Evolutionary conservation across 2,329 filamentous ascomycete species (phyloP).

Genomic region (Epichloe coenophiala): DNA sequence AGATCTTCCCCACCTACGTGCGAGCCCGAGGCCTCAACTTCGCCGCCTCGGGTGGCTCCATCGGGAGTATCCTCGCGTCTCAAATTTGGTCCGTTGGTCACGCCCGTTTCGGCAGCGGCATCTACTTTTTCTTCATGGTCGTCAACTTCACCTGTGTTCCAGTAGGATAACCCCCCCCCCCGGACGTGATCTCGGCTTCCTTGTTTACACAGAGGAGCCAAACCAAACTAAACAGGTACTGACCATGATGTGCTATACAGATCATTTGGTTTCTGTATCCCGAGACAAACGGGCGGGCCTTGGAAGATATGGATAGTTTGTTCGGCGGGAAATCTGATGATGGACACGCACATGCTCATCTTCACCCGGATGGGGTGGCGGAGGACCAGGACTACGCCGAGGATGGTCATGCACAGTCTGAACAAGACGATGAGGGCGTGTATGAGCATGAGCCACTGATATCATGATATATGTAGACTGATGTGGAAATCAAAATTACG

Average conservation of each 20-base stretch:
- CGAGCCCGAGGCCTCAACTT: constrained; percentile 43
- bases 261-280: constrained; percentile 30
- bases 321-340: constrained; percentile 18
- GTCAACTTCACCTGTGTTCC: constrained; percentile 5
- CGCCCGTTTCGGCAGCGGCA: constrained; percentile 32
- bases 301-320: constrained; percentile 32
- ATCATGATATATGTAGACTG: not conserved
- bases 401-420: not conserved
- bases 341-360: not conserved
- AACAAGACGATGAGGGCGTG: constrained; percentile 1
- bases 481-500: not conserved
- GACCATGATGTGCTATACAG: constrained; percentile 9
- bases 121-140: constrained; percentile 45
- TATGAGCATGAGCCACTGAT: constrained; percentile 6
- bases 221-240: not conserved
- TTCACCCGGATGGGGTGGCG: not conserved
- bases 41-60: constrained; percentile 38
- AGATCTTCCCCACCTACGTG: constrained; percentile 44
- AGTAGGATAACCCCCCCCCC: not conserved
- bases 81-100: constrained; percentile 44
- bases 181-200: too few relatives aligned
- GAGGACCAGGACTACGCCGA: not conserved
- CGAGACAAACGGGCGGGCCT: constrained; percentile 27
- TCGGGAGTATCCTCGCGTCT: constrained; percentile 39
- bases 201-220: not conserved